These are phyloP conservation scores for Trichoderma erinaceum DNA, from an alignment of 495 filamentous ascomycete genomes.

Conservation along the genomic window DNA sequence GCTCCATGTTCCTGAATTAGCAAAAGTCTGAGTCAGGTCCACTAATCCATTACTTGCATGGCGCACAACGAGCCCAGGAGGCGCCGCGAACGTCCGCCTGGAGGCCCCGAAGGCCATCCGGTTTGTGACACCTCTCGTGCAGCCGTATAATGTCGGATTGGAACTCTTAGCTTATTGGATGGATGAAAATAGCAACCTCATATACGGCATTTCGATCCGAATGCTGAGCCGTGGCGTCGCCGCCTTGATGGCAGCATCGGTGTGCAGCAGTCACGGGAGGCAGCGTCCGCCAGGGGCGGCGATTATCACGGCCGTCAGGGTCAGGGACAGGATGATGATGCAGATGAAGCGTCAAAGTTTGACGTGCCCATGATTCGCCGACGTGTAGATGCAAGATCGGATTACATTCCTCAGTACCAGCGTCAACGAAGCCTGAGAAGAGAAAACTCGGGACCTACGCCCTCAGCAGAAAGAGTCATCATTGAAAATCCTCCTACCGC, in stretches of 20 bases:
- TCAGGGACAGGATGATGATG: neutral
- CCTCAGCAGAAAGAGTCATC: neutral
- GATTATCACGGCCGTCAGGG: neutral
- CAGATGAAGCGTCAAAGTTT: neutral
- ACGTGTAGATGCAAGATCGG: neutral
- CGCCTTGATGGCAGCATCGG: neutral
- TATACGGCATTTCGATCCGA: neutral
- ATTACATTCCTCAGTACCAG: neutral
- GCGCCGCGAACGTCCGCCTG: neutral
- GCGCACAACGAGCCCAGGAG: neutral
- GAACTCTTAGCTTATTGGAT: neutral
- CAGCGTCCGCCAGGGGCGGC: neutral
- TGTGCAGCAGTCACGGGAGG: neutral
- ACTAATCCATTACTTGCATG: neutral
- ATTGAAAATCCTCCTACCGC: neutral
- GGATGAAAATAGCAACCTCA: neutral
- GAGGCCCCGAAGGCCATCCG: neutral
- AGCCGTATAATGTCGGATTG: neutral
- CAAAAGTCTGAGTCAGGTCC: neutral
- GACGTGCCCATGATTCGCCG: neutral
- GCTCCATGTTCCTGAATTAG: slow-evolving; percentile 3
- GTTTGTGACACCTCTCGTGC: neutral
- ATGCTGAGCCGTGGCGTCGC: neutral
- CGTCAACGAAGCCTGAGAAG: neutral
- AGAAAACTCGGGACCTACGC: neutral